phyloP scores from a whole-genome alignment of 225 moss, liverwort and hornwort genomes.

The Takakia lepidozioides region DNA sequence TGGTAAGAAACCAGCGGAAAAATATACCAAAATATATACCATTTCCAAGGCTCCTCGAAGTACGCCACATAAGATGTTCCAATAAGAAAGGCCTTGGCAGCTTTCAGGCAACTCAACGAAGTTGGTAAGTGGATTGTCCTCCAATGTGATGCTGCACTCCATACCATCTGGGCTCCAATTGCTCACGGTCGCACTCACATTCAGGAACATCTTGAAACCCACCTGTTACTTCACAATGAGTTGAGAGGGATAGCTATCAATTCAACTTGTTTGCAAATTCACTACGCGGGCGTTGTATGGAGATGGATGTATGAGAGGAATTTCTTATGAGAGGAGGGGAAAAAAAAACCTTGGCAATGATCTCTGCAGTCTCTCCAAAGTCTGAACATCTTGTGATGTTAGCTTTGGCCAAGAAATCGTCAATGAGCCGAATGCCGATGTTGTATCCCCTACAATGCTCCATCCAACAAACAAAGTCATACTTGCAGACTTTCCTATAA shows the following conservation, averaged over 20 bases:
- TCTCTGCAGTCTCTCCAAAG: slow-evolving; percentile 92
- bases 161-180: slow-evolving; percentile 90
- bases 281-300: too few species aligned
- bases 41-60: slow-evolving; percentile 93
- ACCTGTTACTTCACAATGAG: too few species aligned
- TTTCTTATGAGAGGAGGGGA: too few species aligned
- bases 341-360: slow-evolving; percentile 98
- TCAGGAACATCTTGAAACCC: slow-evolving; percentile 96
- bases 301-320: too few species aligned
- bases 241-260: too few species aligned
- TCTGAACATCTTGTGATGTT: slow-evolving; percentile 92
- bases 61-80: slow-evolving; percentile 96
- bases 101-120: slow-evolving; percentile 98
- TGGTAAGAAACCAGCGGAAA: not conserved
- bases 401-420: slow-evolving; percentile 93
- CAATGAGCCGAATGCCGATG: slow-evolving; percentile 92
- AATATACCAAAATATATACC: slow-evolving; percentile 48
- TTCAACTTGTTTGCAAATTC: too few species aligned
- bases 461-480: too few species aligned
- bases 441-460: slow-evolving; percentile 99
- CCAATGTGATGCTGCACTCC: slow-evolving; percentile 96
- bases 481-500: too few species aligned
- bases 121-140: slow-evolving; percentile 94
- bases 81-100: slow-evolving; percentile 93
- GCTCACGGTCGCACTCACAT: slow-evolving; percentile 78